Base-by-base conservation (phyloP, 2,329 filamentous ascomycete genomes). In the Verticillium dahliae region DNA sequence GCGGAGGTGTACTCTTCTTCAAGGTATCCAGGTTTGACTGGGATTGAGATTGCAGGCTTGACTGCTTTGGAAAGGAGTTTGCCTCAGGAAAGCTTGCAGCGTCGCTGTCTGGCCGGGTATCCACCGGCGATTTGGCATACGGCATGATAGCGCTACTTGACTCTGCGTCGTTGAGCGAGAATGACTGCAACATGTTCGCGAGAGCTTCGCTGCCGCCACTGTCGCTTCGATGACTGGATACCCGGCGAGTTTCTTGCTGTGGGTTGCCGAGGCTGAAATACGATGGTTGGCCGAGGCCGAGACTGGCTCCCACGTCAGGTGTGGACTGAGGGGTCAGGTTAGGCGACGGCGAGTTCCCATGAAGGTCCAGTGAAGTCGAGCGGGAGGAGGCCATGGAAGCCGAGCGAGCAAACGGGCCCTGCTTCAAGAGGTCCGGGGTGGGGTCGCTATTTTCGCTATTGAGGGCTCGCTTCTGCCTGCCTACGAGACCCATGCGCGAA, bases 401-500 rank as follows among this genome's bases (percentile, higher is more conserved):
- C 4, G 91, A 90, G 59, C 92, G 87, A 61, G 89, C 90, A 75
- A 98, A 98, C 0, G 94, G 92, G 0, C 94, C 93, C 69, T 95
- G 88, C 72, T 96, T 97, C 54, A 98, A 83, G 13, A 99, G 80
- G 76, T 99, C 96, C 1, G 95, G 95, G 1, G 89, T 92, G n/a
- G 89, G 87, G 66, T 99, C 94, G 37, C 87, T 86, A 34, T 87
- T 80, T 71, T 83, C 85, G 78, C 84, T 88, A 71, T 89, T 95
- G 57, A 97, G 81, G 27, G 94, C 92, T 69, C 95, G 88, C 79
- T 99, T 98, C 76, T 99, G 95, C 69, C 95, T 90, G 63, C 95
- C 95, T 64, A 99, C 90, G 65, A 99, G 81, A 72, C 95, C 96
- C 94, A 99, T 98, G 34, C 95, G 88, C 13, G 95, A 99, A 33